Conservation (phyloP, 495 filamentous ascomycete species). For the Copromyces sp. region DNA sequence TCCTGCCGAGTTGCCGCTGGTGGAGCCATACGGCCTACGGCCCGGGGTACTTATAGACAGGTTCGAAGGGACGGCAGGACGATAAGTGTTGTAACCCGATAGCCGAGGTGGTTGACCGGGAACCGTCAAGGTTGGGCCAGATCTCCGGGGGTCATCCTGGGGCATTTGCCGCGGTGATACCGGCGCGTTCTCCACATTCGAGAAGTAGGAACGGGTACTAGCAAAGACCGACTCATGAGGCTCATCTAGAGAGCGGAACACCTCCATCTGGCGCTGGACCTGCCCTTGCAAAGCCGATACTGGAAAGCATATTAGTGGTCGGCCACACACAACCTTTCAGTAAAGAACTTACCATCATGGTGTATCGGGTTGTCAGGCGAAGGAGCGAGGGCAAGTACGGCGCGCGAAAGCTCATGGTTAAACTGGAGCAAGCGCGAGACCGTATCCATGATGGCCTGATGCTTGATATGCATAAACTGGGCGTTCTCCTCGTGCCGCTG, state of each 20-base stretch:
- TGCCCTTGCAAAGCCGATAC: slow-evolving; percentile 74
- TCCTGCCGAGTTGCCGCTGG: slow-evolving; percentile 49
- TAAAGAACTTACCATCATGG: slow-evolving; percentile 46
- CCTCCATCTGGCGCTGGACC: slow-evolving; percentile 74
- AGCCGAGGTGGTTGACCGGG: slow-evolving; percentile 25
- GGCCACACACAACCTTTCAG: slow-evolving; percentile 6
- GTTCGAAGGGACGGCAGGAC: slow-evolving; percentile 70
- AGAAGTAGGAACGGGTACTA: slow-evolving; percentile 66
- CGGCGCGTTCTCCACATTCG: slow-evolving; percentile 67
- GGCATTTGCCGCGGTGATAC: slow-evolving; percentile 87
- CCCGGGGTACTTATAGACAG: slow-evolving; percentile 55
- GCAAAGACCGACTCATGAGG: slow-evolving; percentile 66
- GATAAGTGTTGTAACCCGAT: slow-evolving; percentile 38
- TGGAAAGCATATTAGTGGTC: slow-evolving; percentile 32
- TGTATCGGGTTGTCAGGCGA: slow-evolving; percentile 53
- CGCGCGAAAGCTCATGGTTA: slow-evolving; percentile 68
- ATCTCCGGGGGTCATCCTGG: slow-evolving; percentile 72
- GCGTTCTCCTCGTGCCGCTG: slow-evolving; percentile 76
- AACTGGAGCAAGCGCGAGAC: slow-evolving; percentile 55
- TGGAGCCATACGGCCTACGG: slow-evolving; percentile 70
- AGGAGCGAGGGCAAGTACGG: slow-evolving; percentile 58
- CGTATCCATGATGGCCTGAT: slow-evolving; percentile 72
- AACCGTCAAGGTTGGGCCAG: slow-evolving; percentile 33
- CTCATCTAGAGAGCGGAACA: slow-evolving; percentile 57
- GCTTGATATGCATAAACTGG: slow-evolving; percentile 65